Conservation (phyloP, 176 grass and related monocot genomes). For the Triticum turgidum region DNA sequence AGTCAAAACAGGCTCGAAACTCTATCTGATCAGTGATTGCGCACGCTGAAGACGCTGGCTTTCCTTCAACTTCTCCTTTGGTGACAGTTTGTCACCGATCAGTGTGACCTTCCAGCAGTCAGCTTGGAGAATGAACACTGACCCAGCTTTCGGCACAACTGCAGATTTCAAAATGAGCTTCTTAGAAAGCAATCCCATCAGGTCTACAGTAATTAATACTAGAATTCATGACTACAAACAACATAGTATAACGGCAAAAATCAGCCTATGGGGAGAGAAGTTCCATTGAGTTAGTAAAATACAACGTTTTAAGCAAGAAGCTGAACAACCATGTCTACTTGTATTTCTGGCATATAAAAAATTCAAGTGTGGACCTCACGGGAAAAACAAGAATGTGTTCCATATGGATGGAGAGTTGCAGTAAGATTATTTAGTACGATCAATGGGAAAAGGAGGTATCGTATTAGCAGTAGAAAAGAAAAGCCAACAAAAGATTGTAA, state of each 20-base stretch:
- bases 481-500: background rate
- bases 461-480: slow-evolving; percentile 6
- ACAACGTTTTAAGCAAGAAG: background rate
- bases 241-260: background rate
- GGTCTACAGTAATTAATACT: background rate
- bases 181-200: background rate
- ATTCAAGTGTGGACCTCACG: background rate
- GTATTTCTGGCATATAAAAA: background rate
- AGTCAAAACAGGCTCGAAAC: background rate
- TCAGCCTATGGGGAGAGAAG: background rate
- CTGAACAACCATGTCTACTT: background rate
- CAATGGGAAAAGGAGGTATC: background rate
- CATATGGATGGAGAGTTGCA: background rate
- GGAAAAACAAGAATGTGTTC: background rate
- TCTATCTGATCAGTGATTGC: slow-evolving; percentile 49
- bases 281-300: background rate
- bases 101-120: slow-evolving; percentile 73
- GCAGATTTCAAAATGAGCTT: slow-evolving; percentile 20
- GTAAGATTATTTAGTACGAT: background rate
- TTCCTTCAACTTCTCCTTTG: slow-evolving; percentile 51
- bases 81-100: slow-evolving; percentile 68
- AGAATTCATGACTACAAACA: background rate
- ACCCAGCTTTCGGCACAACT: slow-evolving; percentile 79
- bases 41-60: slow-evolving; percentile 26
- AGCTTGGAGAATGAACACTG: slow-evolving; percentile 81